A percentile compares a stretch with the other conserved stretches of the same genome.
phyloP scores from a whole-genome alignment of 768 basidiomycete species.

The Tulasnella calospora region DNA sequence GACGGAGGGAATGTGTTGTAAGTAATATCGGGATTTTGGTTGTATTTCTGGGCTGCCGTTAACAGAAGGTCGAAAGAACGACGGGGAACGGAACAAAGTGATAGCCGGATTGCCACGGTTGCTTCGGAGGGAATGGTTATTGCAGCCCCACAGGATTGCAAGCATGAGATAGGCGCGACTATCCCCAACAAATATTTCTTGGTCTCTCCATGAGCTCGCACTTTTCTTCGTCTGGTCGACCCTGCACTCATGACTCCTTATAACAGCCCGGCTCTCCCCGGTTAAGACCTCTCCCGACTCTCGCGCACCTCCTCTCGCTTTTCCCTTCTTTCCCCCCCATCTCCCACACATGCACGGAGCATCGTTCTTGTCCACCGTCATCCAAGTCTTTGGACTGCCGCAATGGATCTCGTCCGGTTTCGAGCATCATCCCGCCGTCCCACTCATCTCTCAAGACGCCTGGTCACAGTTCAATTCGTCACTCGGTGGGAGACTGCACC shows the following conservation, averaged over 20 bases:
- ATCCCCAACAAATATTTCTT: not conserved
- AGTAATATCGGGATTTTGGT: not conserved
- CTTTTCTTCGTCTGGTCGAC: not conserved
- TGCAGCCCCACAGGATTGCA: not conserved
- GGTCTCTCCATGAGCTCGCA: not conserved
- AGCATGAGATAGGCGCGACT: not conserved
- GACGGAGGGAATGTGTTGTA: not conserved
- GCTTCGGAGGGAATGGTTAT: not conserved
- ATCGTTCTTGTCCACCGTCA: not conserved
- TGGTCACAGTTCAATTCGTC: constrained; percentile 17
- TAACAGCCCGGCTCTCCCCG: not conserved
- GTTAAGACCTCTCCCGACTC: not conserved
- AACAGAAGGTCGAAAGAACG: not conserved
- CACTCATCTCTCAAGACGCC: not conserved
- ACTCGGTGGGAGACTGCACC: constrained; percentile 2
- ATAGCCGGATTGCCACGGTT: not conserved
- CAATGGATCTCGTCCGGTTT: not conserved
- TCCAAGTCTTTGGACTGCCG: not conserved
- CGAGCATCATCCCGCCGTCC: not conserved
- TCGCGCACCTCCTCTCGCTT: not conserved
- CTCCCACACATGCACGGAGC: not conserved
- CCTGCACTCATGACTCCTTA: not conserved
- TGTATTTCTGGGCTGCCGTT: not conserved
- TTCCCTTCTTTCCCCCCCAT: not conserved
- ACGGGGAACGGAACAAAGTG: not conserved